Percentiles rank a stretch among this genome's conserved stretches.
These are phyloP conservation scores for Entelexis sorbosivorans DNA, from an alignment of 1,139 yeast genomes.

Conservation along the genomic window DNA sequence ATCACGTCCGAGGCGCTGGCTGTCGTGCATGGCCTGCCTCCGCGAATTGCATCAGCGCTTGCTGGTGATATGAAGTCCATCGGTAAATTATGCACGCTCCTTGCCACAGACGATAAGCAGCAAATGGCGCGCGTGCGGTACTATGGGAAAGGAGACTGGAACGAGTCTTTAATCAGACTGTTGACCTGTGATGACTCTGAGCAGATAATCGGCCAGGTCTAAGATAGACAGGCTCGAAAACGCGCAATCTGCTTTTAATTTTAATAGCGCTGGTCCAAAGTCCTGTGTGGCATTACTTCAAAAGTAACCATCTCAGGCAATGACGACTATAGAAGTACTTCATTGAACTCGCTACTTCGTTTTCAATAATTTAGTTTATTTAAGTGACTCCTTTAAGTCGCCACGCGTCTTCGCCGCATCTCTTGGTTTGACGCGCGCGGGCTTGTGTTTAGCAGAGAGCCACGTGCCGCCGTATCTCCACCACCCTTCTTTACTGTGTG, in stretches of 20 bases:
- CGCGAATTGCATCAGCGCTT: constrained; percentile 18
- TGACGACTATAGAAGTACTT: too few species aligned
- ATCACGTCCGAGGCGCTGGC: constrained; percentile 16
- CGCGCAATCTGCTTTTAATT: too few species aligned
- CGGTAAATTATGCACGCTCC: constrained; percentile 3
- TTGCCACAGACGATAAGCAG: constrained; percentile 9
- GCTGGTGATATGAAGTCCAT: constrained; percentile 10
- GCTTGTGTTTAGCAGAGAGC: neutral
- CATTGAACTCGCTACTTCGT: too few species aligned
- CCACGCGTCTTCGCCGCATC: neutral
- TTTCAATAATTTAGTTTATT: too few species aligned
- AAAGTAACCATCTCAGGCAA: too few species aligned
- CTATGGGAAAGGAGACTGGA: constrained; percentile 19
- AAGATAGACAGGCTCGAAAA: too few species aligned
- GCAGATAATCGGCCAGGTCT: constrained; percentile 1
- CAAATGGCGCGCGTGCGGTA: constrained; percentile 9
- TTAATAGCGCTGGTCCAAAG: too few species aligned
- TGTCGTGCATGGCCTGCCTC: constrained; percentile 19
- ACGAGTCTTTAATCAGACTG: constrained; percentile 10
- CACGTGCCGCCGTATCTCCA: constrained; percentile 7
- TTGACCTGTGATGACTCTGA: constrained; percentile 11
- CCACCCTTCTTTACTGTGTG: neutral
- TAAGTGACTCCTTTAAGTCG: too few species aligned
- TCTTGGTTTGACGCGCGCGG: neutral
- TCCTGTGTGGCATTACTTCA: too few species aligned